These are phyloP conservation scores for Amanita pseudoporphyria DNA, from an alignment of 768 basidiomycete genomes.

Conservation along the genomic window DNA sequence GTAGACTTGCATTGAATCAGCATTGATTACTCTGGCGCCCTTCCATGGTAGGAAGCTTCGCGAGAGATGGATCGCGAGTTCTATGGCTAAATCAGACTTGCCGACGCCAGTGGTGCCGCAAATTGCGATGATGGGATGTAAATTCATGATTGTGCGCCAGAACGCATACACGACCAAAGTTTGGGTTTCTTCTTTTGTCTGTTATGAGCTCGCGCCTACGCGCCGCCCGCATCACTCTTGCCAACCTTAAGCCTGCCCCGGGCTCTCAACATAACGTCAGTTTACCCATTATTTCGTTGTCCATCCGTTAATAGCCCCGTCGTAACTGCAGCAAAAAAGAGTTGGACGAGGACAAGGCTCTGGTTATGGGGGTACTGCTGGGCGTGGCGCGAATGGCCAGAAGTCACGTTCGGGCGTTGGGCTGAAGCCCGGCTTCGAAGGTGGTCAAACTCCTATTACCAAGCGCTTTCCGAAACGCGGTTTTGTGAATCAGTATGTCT, in stretches of 20 bases:
- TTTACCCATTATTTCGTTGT: neutral
- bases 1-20: slow-evolving; percentile 98
- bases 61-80: slow-evolving; percentile 62
- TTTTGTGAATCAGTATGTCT: slow-evolving; percentile 81
- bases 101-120: slow-evolving; percentile 96
- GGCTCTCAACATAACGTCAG: slow-evolving; percentile 60
- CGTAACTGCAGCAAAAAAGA: slow-evolving; percentile 69
- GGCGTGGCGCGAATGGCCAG: slow-evolving; percentile 92
- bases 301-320: slow-evolving; percentile 5
- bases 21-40: slow-evolving; percentile 79
- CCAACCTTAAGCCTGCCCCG: slow-evolving; percentile 61
- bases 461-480: slow-evolving; percentile 90
- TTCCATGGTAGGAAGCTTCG: slow-evolving; percentile 30
- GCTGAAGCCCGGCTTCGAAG: slow-evolving; percentile 82
- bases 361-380: slow-evolving; percentile 85
- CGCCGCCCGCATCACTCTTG: slow-evolving; percentile 42
- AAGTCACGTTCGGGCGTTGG: slow-evolving; percentile 87
- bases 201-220: slow-evolving; percentile 30
- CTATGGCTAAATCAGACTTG: slow-evolving; percentile 86
- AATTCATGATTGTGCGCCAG: slow-evolving; percentile 20
- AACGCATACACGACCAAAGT: neutral
- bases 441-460: slow-evolving; percentile 92
- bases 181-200: neutral
- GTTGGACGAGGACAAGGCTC: slow-evolving; percentile 91
- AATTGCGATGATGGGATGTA: slow-evolving; percentile 68